Evolutionary conservation across 495 filamentous ascomycete genomes (phyloP).

Genomic region (Pseudevernia furfuracea): DNA sequence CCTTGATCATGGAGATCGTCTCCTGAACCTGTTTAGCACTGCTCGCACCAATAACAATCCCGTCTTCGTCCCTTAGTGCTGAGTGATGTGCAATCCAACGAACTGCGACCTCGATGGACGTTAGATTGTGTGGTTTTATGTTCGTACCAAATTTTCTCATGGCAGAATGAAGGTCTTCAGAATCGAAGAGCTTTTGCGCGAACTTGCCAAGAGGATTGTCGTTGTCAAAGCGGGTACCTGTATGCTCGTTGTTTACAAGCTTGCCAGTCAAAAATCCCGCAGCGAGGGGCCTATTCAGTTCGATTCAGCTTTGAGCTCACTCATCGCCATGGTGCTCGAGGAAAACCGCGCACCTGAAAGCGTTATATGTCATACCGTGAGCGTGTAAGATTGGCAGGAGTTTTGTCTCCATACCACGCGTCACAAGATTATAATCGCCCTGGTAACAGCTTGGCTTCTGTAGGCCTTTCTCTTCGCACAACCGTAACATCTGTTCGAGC

Average conservation of each 20-base stretch:
- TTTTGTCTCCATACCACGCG: conserved; percentile 36
- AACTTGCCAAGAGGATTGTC: conserved; percentile 20
- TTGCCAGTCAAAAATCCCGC: conserved; percentile 46
- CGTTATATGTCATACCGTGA: conserved; percentile 46
- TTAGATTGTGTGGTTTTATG: conserved; percentile 23
- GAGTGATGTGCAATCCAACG: conserved; percentile 35
- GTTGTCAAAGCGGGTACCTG: conserved; percentile 28
- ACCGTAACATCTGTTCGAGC: conserved; percentile 31
- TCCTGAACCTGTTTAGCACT: conserved; percentile 30
- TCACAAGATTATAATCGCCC: conserved; percentile 38
- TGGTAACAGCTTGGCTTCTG: conserved; percentile 37
- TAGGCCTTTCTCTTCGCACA: conserved; percentile 36
- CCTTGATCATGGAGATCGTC: conserved; percentile 28
- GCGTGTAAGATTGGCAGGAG: conserved; percentile 47
- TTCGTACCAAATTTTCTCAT: conserved; percentile 21
- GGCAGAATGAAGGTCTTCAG: conserved; percentile 25
- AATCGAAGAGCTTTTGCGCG: conserved; percentile 25
- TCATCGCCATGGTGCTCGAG: neutral
- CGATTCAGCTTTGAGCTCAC: conserved; percentile 6
- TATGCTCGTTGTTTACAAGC: conserved; percentile 26
- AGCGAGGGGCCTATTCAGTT: conserved; percentile 35
- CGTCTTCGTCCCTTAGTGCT: conserved; percentile 28
- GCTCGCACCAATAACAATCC: conserved; percentile 34
- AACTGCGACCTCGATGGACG: conserved; percentile 28
- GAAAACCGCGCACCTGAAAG: conserved; percentile 29